A percentile compares a stretch with the other conserved stretches of the same genome.
phyloP scores from a whole-genome alignment of 768 basidiomycete genomes.

The Lyophyllum decastes region DNA sequence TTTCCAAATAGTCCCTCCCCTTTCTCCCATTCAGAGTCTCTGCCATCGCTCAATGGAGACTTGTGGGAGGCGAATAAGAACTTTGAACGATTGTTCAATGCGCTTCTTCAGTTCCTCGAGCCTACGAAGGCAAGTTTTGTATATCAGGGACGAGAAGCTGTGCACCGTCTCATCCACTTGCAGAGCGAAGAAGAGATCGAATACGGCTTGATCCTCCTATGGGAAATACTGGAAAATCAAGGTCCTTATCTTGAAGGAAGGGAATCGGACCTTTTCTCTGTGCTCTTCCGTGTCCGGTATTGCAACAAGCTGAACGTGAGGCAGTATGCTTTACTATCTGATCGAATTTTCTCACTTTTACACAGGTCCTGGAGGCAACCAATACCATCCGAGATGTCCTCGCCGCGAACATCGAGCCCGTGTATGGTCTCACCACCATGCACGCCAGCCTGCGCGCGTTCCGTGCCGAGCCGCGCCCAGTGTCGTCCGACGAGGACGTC shows the following conservation, averaged over 20 bases:
- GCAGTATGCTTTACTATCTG: slow-evolving; percentile 2
- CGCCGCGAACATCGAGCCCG: slow-evolving; percentile 72
- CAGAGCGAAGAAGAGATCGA: slow-evolving; percentile 69
- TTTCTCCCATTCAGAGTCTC: slow-evolving; percentile 40
- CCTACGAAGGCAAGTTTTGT: slow-evolving; percentile 57
- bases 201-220: slow-evolving; percentile 79
- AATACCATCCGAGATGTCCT: slow-evolving; percentile 79
- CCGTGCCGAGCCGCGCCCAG: slow-evolving; percentile 49
- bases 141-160: neutral
- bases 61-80: slow-evolving; percentile 75
- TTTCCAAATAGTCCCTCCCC: slow-evolving; percentile 62
- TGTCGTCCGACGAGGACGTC: slow-evolving; percentile 44
- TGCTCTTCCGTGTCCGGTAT: slow-evolving; percentile 72
- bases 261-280: slow-evolving; percentile 75
- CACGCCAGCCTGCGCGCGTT: slow-evolving; percentile 73
- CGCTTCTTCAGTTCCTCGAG: slow-evolving; percentile 63
- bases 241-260: slow-evolving; percentile 72
- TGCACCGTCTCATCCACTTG: neutral
- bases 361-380: slow-evolving; percentile 80
- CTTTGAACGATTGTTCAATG: slow-evolving; percentile 71
- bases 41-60: slow-evolving; percentile 49
- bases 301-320: slow-evolving; percentile 71
- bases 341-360: neutral
- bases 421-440: slow-evolving; percentile 83
- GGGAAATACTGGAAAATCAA: slow-evolving; percentile 83